These are phyloP conservation scores for Pleodorina starrii DNA, from an alignment of 139 green algal genomes.

Conservation along the genomic window DNA sequence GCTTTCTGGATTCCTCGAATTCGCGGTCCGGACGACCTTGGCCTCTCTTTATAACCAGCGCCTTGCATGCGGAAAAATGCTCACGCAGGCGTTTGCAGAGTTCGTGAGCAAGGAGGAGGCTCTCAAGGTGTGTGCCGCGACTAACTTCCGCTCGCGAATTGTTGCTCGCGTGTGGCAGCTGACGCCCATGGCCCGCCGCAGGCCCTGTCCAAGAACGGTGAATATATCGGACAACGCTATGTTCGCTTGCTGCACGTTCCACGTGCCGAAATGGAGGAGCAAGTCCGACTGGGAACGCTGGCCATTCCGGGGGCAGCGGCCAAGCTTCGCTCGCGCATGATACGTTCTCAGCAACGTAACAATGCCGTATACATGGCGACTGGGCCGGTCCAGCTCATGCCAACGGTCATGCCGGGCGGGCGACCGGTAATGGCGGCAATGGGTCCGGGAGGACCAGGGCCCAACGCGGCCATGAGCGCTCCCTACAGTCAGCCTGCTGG, in stretches of 20 bases:
- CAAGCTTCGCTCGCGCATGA: conserved; percentile 67
- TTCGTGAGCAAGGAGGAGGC: conserved; percentile 70
- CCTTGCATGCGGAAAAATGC: no score
- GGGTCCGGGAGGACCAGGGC: not conserved
- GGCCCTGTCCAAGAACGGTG: conserved; percentile 77
- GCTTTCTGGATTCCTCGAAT: no score
- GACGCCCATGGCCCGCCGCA: conserved; percentile 28
- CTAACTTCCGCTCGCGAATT: no score
- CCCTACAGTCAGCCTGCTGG: not conserved
- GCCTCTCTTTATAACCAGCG: no score
- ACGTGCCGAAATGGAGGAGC: conserved; percentile 79
- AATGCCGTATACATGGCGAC: conserved; percentile 5
- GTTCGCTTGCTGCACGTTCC: conserved; percentile 79
- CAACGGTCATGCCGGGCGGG: conserved; percentile 6
- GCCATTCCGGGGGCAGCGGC: conserved; percentile 69
- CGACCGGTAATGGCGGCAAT: conserved; percentile 13
- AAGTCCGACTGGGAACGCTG: conserved; percentile 70
- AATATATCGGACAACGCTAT: conserved; percentile 81
- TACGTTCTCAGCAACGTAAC: conserved; percentile 57
- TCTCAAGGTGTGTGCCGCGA: conserved; percentile 59
- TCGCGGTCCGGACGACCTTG: no score
- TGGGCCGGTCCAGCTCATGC: conserved; percentile 47
- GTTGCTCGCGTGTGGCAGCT: no score
- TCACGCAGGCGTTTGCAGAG: conserved; percentile 69
- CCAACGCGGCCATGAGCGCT: not conserved